Evolutionary conservation across 2,329 filamentous ascomycete species (phyloP), one percentile per base, ranked within the genome.

Genomic region (Stagonosporopsis cucurbitacearum): DNA sequence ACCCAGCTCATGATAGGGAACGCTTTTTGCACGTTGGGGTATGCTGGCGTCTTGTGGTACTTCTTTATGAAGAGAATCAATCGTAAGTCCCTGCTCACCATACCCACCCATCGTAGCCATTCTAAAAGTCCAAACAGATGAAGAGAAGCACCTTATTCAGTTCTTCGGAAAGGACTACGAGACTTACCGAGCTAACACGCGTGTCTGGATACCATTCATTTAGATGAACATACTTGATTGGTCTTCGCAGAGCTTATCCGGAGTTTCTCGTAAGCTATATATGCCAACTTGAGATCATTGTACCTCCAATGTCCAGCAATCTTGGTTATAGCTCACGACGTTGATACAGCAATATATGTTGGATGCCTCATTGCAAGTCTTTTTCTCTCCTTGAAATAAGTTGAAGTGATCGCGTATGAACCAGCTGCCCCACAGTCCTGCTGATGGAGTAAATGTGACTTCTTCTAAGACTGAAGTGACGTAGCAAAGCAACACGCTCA

Each of bases 1-100:
- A 96, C 93, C 12, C 95, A 99, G 80, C 71, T 98, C 39, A 86
- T 96, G 50, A 81, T 97, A 61, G 94, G 94, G 17, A 99, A 99
- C 76, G 77, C 84, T 8, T 63, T 96, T 2, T 96, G 92, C 73
- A 86, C 96, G 54, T 64, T 88, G 6, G 89, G 78, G 2, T 98
- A 96, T 79, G 77, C 85, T 0, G 74, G 83, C 7, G 89, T 96
- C 15, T 75, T 99, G 64, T 97, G 91, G 91, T 82, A 79, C 57
- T 99, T 99, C 75, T 99, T 99, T 73, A 82, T 81, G 15, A 78
- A 74, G 12, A 81, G 95, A 57, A 93, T 98, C 62, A 76, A 75
- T 50, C 77, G 86, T 87, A 72, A 75, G 84, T 81, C 45, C 36
- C 39, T 12, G 15, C 8, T 28, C 23, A 30, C 12, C 28, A 11